Conservation (phyloP, 352 stramenopile species). For the Phytophthora nicotianae region DNA sequence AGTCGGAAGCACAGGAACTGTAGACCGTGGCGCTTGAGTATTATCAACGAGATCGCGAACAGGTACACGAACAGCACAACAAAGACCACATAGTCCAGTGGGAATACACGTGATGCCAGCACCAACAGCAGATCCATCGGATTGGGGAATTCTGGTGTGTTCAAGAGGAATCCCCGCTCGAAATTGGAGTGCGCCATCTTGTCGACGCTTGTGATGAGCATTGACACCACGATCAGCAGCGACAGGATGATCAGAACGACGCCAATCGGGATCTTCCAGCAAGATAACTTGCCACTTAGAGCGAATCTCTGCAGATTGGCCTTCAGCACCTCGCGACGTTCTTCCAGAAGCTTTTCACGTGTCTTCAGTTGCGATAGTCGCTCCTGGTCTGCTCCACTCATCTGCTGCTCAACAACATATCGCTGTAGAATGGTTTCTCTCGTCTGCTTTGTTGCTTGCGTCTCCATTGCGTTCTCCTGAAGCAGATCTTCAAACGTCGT, state of each 20-base stretch:
- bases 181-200: conserved; percentile 82
- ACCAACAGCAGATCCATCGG: conserved; percentile 79
- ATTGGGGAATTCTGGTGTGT: conserved; percentile 68
- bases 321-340: conserved; percentile 71
- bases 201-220: conserved; percentile 81
- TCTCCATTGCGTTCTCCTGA: conserved; percentile 77
- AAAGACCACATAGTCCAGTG: conserved; percentile 87
- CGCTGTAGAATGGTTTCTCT: conserved; percentile 72
- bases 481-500: conserved; percentile 78
- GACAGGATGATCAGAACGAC: conserved; percentile 64
- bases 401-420: conserved; percentile 65
- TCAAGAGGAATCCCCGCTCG: conserved; percentile 69
- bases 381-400: conserved; percentile 74
- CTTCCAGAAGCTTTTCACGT: conserved; percentile 66
- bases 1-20: conserved; percentile 83
- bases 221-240: conserved; percentile 70
- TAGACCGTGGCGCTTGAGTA: conserved; percentile 78
- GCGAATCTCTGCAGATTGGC: conserved; percentile 67
- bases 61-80: conserved; percentile 79
- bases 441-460: conserved; percentile 67
- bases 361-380: conserved; percentile 76
- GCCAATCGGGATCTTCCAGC: conserved; percentile 78
- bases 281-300: conserved; percentile 45
- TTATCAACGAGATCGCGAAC: conserved; percentile 75
- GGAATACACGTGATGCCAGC: conserved; percentile 74